Evolutionary conservation across 2,329 filamentous ascomycete genomes (phyloP), one percentile per base, ranked within the genome.

Genomic region (Diaporthe amygdali): DNA sequence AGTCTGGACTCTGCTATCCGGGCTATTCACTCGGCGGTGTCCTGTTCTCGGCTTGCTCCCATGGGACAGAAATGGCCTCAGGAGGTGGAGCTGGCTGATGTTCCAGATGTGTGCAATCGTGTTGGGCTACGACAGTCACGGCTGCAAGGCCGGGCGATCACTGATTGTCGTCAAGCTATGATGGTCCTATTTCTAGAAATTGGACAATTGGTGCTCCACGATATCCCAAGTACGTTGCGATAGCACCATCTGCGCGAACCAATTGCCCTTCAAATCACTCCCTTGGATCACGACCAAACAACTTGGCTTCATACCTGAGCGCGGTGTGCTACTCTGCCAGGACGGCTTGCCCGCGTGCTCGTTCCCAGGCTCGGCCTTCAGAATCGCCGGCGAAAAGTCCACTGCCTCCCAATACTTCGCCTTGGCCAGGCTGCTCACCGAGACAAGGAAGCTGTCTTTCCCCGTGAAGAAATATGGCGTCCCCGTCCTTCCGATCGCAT

Each of bases 371-470:
- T 17, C 34, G n/a, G 20, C 12, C 52, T 37, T 59, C 22, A 59
- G 41, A 15, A 79, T 71, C 10, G 77, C 77, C 1, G 77, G 76
- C 52, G 78, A 78, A 70, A 84, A 84, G 73, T 84, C 81, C 20
- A 76, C 72, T n/a, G 73, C 74, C 14, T 80, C 76, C 72, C 78
- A 82, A 44, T 83, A 75, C 44, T 75, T 74, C 5, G 75, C 80
- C 71, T 78, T 78, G 10, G 77, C 77, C 79, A 66, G 22, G 30
- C 68, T 70, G 27, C 56, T 66, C 22, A 70, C 44, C 17, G 47
- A 52, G n/a, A 70, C 51, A 3, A 66, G n/a, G 5, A 54, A 55
- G 34, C 56, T 66, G 37, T 54, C 37, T 15, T 46, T 64, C 8
- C 49, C 56, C 6, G 49, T 63, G 37, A 70, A 63, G 25, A 67